Evolutionary conservation across 2,329 filamentous ascomycete species (phyloP), one percentile per base, ranked within the genome.

Genomic region (Colletotrichum brevisporum): DNA sequence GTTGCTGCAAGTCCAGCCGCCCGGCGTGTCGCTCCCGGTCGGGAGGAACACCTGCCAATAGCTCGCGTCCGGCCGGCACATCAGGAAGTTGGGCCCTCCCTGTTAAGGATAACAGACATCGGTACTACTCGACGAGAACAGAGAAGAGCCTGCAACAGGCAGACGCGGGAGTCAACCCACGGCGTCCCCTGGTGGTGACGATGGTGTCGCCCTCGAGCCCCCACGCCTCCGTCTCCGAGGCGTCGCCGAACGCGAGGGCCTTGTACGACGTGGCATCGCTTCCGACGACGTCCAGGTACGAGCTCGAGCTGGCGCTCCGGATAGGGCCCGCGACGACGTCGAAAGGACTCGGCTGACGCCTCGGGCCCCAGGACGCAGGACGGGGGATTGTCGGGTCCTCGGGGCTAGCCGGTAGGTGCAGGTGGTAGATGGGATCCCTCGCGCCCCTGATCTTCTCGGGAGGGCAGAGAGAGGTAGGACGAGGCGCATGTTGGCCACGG

Each of bases 321-420:
- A 88, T 87, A 24, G 83, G 83, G 13, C 78, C 77, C 26, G 75
- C 82, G 73, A 88, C 86, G 69, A 81, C 81, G 75, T 24, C 21
- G 21, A 24, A 86, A 88, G 69, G 81, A 83, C 72, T 86, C 84
- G 71, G 80, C 81, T 39, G 77, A 80, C 43, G 78, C 74, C 74
- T 86, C 85, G n/a, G 86, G 85, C 16, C 85, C 86, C 69, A 88
- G 83, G 0, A 87, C 83, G 1, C 69, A 88, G 83, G 0, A 87
- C 83, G 1, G 84, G 84, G 82, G 9, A 81, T 78, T 2, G 82
- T 76, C 81, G 81, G 72, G 55, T 85, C 81, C 52, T 80, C 77
- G 6, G 83, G 78, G 63, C 81, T 80, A 3, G 81, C 77, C 74
- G 88, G 86, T 4, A 88, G 78, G 71, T 88, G 88, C 24, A 84